Conservation (phyloP, 495 filamentous ascomycete species). For the Massariosphaeria phaeospora region DNA sequence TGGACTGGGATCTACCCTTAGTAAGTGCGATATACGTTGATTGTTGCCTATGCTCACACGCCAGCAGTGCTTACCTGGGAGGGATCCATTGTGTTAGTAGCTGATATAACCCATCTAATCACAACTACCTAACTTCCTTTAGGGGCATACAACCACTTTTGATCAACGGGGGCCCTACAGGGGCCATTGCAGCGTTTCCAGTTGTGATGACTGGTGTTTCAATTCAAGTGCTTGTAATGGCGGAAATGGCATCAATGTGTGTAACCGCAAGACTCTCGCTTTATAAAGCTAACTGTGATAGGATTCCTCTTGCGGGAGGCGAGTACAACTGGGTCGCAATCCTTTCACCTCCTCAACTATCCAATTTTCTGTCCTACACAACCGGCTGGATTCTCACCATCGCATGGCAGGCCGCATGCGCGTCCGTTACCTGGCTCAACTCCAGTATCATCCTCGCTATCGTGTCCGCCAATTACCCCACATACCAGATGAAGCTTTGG, state of each 20-base stretch:
- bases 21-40: not conserved
- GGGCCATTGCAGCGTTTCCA: not conserved
- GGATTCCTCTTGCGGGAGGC: slow-evolving; percentile 24
- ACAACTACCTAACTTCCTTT: not conserved
- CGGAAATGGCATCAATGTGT: slow-evolving; percentile 24
- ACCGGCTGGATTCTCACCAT: slow-evolving; percentile 20
- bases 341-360: slow-evolving; percentile 8
- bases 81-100: not conserved
- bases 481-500: slow-evolving; percentile 4
- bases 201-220: slow-evolving; percentile 7
- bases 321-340: slow-evolving; percentile 26
- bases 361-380: slow-evolving; percentile 21
- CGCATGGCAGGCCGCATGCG: slow-evolving; percentile 15
- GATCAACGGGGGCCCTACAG: slow-evolving; percentile 19
- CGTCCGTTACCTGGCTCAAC: not conserved
- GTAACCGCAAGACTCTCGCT: not conserved
- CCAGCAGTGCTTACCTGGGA: slow-evolving; percentile 22
- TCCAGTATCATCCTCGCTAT: slow-evolving; percentile 1
- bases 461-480: slow-evolving; percentile 10
- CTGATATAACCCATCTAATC: not conserved
- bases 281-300: not conserved
- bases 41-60: not conserved
- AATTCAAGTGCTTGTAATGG: slow-evolving; percentile 4
- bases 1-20: slow-evolving; percentile 12
- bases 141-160: not conserved